Percentiles rank a stretch among this genome's conserved stretches.
These are phyloP conservation scores for Cyberlindnera mycetangii DNA, from an alignment of 805 yeast genomes.

Conservation along the genomic window DNA sequence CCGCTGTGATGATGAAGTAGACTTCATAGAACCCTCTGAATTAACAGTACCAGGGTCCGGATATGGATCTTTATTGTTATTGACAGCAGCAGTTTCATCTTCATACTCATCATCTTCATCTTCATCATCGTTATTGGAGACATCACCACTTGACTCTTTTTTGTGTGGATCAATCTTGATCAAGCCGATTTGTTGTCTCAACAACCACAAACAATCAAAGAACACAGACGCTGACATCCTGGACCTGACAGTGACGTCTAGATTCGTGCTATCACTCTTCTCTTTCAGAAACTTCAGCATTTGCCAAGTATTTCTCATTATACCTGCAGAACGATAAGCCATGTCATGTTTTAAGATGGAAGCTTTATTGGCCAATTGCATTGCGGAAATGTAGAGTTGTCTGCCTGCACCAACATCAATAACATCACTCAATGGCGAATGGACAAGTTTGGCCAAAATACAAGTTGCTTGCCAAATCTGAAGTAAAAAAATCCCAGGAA, in stretches of 20 bases:
- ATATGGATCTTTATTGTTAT: conserved; percentile 12
- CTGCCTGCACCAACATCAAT: conserved; percentile 73
- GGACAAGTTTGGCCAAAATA: conserved; percentile 72
- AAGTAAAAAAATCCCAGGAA: conserved; percentile 80
- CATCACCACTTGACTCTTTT: conserved; percentile 15
- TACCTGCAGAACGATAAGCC: conserved; percentile 89
- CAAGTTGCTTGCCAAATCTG: conserved; percentile 92
- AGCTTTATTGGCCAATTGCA: conserved; percentile 67
- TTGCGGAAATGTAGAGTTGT: conserved; percentile 63
- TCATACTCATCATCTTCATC: conserved; percentile 25
- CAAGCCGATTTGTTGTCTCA: conserved; percentile 88
- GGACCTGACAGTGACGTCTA: conserved; percentile 60
- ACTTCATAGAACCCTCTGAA: conserved; percentile 32
- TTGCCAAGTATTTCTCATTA: conserved; percentile 93
- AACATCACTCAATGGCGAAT: conserved; percentile 65
- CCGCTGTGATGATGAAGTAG: conserved; percentile 28
- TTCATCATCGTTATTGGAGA: conserved; percentile 20
- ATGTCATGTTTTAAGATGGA: conserved; percentile 89
- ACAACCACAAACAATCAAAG: conserved; percentile 82
- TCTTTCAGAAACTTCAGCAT: conserved; percentile 67
- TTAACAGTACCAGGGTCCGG: conserved; percentile 34
- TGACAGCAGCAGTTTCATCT: conserved; percentile 15
- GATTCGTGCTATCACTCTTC: conserved; percentile 35
- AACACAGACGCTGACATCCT: conserved; percentile 92
- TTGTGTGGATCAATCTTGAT: conserved; percentile 46